phyloP scores from a whole-genome alignment of 2,329 filamentous ascomycete species.

The Gaeumannomyces tritici region DNA sequence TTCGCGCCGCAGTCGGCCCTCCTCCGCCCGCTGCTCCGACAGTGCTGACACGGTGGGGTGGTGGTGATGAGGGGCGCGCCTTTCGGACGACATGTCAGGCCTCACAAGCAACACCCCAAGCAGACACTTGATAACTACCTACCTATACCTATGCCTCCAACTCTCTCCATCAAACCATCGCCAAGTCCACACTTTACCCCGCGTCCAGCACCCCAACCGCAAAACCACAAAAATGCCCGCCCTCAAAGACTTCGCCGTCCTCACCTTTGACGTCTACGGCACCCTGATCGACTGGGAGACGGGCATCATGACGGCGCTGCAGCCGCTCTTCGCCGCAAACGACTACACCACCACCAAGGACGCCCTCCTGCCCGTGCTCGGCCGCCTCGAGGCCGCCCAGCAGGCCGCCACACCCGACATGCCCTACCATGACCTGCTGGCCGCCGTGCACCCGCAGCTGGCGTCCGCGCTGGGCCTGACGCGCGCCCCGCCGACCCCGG shows the following conservation, averaged over 20 bases:
- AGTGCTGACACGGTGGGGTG: no score
- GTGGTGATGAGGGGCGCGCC: no score
- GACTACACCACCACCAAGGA: not conserved
- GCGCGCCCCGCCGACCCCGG: conserved; percentile 17
- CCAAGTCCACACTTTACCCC: not conserved
- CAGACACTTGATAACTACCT: no score
- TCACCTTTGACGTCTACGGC: conserved; percentile 73
- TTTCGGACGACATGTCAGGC: no score
- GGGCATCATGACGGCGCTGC: conserved; percentile 48
- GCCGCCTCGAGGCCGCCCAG: conserved; percentile 35
- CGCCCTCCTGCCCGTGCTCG: conserved; percentile 23
- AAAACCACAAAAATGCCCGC: not conserved
- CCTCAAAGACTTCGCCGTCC: conserved; percentile 23
- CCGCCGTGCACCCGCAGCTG: conserved; percentile 33
- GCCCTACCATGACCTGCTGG: conserved; percentile 51
- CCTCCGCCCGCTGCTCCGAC: no score
- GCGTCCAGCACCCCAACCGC: not conserved
- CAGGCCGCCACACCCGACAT: conserved; percentile 44
- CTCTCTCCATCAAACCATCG: no score
- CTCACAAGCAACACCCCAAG: no score
- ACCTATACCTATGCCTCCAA: no score
- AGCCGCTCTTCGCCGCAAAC: conserved; percentile 29
- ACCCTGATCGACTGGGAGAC: conserved; percentile 71
- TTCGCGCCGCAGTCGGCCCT: no score
- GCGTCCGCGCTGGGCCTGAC: conserved; percentile 30